A percentile compares a stretch with the other conserved stretches of the same genome.
These are phyloP conservation scores for Ramaria sp. DNA, from an alignment of 768 basidiomycete species.

Conservation along the genomic window DNA sequence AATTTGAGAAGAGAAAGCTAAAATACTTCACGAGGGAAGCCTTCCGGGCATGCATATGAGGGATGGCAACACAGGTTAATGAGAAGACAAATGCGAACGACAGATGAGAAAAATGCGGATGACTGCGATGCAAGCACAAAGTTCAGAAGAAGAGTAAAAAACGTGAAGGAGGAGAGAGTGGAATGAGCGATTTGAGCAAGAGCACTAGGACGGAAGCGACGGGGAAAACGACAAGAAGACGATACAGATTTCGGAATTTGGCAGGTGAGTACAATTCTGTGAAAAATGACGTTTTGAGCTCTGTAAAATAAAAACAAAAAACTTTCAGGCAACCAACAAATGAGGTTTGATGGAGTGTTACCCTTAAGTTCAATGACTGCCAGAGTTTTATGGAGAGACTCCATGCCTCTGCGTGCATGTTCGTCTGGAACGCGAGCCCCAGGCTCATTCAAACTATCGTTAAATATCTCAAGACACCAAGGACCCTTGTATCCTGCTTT, in stretches of 20 bases:
- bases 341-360: background rate
- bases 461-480: conserved; percentile 31
- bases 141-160: background rate
- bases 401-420: conserved; percentile 20
- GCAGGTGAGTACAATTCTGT: background rate
- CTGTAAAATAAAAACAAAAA: background rate
- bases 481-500: conserved; percentile 26
- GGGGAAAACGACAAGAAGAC: background rate
- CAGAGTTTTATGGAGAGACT: conserved; percentile 17
- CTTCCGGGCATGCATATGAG: too few relatives aligned
- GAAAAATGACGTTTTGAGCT: background rate
- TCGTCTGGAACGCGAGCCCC: conserved; percentile 15
- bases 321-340: too few relatives aligned
- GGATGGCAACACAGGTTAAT: too few relatives aligned
- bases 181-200: background rate
- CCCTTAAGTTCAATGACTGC: conserved; percentile 4
- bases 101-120: too few relatives aligned
- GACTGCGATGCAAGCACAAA: background rate
- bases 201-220: background rate
- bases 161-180: background rate
- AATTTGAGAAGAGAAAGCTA: too few relatives aligned
- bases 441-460: conserved; percentile 20
- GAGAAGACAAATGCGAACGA: too few relatives aligned
- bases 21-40: too few relatives aligned
- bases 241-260: background rate